phyloP scores from a whole-genome alignment of 2,329 filamentous ascomycete genomes.

The Alternaria gansuensis region DNA sequence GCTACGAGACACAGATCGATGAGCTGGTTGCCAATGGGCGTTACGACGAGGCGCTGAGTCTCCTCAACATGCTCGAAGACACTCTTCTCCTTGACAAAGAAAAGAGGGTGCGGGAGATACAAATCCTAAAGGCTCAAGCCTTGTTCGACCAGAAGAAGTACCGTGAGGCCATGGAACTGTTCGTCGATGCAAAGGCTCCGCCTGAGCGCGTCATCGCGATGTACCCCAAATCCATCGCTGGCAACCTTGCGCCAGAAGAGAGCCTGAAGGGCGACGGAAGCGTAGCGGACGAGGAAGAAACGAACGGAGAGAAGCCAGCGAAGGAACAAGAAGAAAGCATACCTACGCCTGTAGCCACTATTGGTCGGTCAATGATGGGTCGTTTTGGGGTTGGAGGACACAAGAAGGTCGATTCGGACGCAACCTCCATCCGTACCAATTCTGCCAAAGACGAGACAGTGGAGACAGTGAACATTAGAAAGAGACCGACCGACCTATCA shows the following conservation, averaged over 20 bases:
- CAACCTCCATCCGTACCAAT: constrained; percentile 66
- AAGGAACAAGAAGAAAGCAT: constrained; percentile 39
- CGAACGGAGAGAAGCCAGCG: constrained; percentile 31
- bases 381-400: constrained; percentile 56
- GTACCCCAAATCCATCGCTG: constrained; percentile 85
- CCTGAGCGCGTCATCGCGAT: constrained; percentile 86
- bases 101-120: constrained; percentile 81
- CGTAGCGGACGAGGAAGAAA: constrained; percentile 45
- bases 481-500: constrained; percentile 56
- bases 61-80: constrained; percentile 90
- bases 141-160: constrained; percentile 87
- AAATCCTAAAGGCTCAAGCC: constrained; percentile 87
- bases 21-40: constrained; percentile 76
- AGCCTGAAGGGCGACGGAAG: constrained; percentile 59
- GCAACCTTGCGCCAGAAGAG: constrained; percentile 73
- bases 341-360: constrained; percentile 39
- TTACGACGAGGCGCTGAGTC: constrained; percentile 91
- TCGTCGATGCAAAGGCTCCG: constrained; percentile 87
- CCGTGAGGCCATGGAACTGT: constrained; percentile 85
- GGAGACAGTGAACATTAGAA: constrained; percentile 65
- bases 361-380: constrained; percentile 58
- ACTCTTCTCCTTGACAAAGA: constrained; percentile 85
- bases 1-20: constrained; percentile 89
- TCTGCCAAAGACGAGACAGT: constrained; percentile 64
- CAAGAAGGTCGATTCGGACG: constrained; percentile 60